These are phyloP conservation scores for Beauveria asiatica DNA, from an alignment of 2,329 filamentous ascomycete species.

Conservation along the genomic window DNA sequence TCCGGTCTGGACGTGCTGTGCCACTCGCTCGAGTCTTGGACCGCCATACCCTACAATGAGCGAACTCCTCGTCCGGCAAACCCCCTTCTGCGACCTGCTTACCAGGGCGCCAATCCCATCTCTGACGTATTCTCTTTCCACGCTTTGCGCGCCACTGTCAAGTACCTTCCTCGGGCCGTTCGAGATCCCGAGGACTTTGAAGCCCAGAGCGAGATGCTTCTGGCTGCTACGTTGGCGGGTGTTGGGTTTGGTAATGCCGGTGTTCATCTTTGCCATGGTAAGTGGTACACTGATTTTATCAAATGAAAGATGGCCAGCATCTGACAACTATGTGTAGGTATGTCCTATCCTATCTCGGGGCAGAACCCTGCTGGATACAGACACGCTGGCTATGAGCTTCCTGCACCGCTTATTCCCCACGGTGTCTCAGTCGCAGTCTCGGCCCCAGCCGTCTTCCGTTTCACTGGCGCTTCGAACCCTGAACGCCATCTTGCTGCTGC, in stretches of 20 bases:
- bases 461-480: conserved; percentile 85
- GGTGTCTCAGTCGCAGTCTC: conserved; percentile 93
- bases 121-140: conserved; percentile 93
- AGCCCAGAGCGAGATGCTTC: conserved; percentile 90
- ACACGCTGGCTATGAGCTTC: conserved; percentile 77
- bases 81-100: conserved; percentile 83
- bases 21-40: conserved; percentile 94
- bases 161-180: conserved; percentile 85
- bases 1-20: conserved; percentile 93
- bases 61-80: conserved; percentile 77
- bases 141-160: conserved; percentile 73
- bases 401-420: conserved; percentile 78
- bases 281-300: conserved; percentile 17
- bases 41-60: conserved; percentile 88
- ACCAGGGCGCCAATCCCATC: conserved; percentile 96
- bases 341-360: conserved; percentile 95
- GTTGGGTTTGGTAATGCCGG: conserved; percentile 97
- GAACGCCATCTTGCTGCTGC: conserved; percentile 85
- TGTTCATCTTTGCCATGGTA: conserved; percentile 67
- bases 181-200: conserved; percentile 84
- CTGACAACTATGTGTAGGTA: conserved; percentile 41
- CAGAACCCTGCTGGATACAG: conserved; percentile 81
- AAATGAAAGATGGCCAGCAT: background rate
- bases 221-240: conserved; percentile 87
- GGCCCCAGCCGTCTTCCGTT: conserved; percentile 86